phyloP scores from a whole-genome alignment of 371 early-diverging fungal species.

The Amoeboaphelidium protococcarum region DNA sequence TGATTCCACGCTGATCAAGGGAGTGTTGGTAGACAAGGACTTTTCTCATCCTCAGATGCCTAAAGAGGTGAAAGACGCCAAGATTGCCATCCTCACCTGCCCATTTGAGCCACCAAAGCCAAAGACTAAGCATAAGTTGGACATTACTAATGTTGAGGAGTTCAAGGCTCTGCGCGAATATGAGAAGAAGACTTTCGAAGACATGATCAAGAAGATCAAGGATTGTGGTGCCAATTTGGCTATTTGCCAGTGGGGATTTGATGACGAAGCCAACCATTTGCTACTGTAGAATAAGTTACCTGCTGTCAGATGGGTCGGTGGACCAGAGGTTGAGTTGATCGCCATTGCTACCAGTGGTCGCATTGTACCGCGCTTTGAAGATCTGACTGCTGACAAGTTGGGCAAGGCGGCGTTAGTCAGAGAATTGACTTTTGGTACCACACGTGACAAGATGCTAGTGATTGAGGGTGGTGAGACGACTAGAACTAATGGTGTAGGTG shows the following conservation, averaged over 20 bases:
- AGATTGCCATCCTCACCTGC: constrained; percentile 95
- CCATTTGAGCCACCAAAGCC: constrained; percentile 99
- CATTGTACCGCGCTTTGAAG: constrained; percentile 98
- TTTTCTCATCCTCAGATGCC: constrained; percentile 99
- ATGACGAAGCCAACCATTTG: constrained; percentile 99
- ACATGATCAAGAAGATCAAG: constrained; percentile 94
- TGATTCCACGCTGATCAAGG: constrained; percentile 81
- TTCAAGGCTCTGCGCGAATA: constrained; percentile 85
- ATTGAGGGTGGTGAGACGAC: constrained; percentile 96
- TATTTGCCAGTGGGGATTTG: constrained; percentile 99
- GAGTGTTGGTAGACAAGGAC: constrained; percentile 98
- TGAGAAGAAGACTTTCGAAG: constrained; percentile 83
- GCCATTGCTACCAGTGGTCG: constrained; percentile 97
- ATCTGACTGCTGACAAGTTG: constrained; percentile 65
- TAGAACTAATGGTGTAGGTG: too few species aligned
- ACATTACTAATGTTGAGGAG: constrained; percentile 91
- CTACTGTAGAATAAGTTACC: constrained; percentile 93
- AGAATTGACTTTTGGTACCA: constrained; percentile 90
- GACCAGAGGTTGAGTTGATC: constrained; percentile 94
- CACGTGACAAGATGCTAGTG: constrained; percentile 92
- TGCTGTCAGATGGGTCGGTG: constrained; percentile 99
- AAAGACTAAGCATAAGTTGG: constrained; percentile 98
- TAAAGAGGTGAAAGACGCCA: constrained; percentile 79
- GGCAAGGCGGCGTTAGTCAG: constrained; percentile 82
- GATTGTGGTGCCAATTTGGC: constrained; percentile 91